phyloP scores from a whole-genome alignment of 2,329 filamentous ascomycete genomes.

The Fragosphaeria purpurea region DNA sequence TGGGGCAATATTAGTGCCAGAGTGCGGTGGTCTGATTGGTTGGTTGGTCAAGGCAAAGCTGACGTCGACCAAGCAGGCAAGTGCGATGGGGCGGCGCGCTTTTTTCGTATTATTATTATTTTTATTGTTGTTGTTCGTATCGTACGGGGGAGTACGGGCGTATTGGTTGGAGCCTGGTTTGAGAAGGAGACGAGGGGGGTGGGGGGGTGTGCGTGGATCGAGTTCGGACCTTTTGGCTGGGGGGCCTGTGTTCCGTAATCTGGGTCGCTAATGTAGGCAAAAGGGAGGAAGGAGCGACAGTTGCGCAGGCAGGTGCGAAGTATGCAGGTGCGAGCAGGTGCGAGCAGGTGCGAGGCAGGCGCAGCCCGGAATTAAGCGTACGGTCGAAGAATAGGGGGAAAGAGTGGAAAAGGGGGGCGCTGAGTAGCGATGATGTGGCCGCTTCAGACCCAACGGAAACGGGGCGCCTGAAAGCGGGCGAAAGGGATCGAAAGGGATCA shows the following conservation, averaged over 20 bases:
- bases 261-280: conserved; percentile 8
- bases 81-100: background rate
- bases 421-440: conserved; percentile 21
- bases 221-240: conserved; percentile 4
- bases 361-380: background rate
- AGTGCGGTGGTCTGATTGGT: conserved; percentile 12
- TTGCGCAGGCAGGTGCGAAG: no score
- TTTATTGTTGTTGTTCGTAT: no score
- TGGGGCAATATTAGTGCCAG: conserved; percentile 1
- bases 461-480: conserved; percentile 4
- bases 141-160: background rate
- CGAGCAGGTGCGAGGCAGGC: background rate
- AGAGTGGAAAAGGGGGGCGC: conserved; percentile 1
- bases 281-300: background rate
- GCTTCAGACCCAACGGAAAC: conserved; percentile 17
- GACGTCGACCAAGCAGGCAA: conserved; percentile 13
- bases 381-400: conserved; percentile 2
- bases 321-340: background rate
- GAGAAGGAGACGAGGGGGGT: conserved; percentile 1
- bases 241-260: background rate
- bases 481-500: background rate
- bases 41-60: conserved; percentile 8
- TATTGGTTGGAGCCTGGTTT: conserved; percentile 5
- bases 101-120: background rate
- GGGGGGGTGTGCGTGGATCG: conserved; percentile 6